Conservation (phyloP, 257 asterid species). For the Capsicum rhomboideum region DNA sequence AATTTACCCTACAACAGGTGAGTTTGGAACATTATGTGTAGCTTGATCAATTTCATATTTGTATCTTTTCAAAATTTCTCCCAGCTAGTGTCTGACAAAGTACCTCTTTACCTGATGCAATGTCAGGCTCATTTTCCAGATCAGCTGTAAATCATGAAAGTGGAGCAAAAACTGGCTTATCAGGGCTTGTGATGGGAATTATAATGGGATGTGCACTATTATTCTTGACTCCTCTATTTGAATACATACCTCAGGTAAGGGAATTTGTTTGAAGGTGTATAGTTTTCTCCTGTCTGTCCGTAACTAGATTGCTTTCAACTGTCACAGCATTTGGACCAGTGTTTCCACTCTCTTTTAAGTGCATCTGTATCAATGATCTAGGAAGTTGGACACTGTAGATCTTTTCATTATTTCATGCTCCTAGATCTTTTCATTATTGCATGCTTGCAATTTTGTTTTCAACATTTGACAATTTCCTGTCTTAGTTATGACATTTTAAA, state of each 20-base stretch:
- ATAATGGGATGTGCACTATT: constrained; percentile 94
- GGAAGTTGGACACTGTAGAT: not conserved
- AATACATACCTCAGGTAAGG: constrained; percentile 85
- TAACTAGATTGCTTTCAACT: not conserved
- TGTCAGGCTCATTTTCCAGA: constrained; percentile 93
- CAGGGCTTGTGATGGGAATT: constrained; percentile 91
- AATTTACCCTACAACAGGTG: constrained; percentile 90
- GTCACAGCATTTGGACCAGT: not conserved
- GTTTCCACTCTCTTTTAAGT: not conserved
- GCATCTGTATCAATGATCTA: not conserved
- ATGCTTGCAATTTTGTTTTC: not conserved
- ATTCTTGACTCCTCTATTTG: constrained; percentile 88
- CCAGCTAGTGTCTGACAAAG: constrained; percentile 19
- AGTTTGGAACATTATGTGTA: constrained; percentile 10
- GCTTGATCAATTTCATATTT: not conserved
- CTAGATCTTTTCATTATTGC: not conserved
- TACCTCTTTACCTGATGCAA: constrained; percentile 12
- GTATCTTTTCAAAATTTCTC: not conserved
- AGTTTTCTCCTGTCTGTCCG: not conserved
- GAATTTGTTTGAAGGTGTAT: not conserved
- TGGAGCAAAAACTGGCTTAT: constrained; percentile 97
- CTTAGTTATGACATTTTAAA: not conserved
- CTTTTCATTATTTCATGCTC: not conserved
- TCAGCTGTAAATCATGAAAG: constrained; percentile 99
- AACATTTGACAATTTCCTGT: not conserved